These are phyloP conservation scores for Nemania bipapillata DNA, from an alignment of 2,329 filamentous ascomycete genomes.

Conservation along the genomic window DNA sequence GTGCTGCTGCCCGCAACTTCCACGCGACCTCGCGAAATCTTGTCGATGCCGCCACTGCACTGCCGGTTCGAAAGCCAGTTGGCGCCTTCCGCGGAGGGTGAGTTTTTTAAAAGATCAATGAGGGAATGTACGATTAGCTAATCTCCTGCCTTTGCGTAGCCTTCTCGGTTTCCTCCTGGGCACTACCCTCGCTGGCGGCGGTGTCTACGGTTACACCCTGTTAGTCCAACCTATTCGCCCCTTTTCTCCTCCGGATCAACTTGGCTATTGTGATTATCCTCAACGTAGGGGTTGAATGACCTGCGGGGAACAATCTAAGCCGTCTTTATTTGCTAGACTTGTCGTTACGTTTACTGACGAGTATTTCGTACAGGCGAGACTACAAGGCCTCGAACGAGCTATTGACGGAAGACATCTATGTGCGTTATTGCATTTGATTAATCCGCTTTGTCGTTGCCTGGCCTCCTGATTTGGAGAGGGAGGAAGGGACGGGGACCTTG, in stretches of 20 bases:
- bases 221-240: constrained; percentile 38
- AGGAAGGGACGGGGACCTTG: constrained; percentile 29
- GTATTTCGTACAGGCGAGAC: constrained; percentile 66
- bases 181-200: constrained; percentile 78
- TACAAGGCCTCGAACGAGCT: constrained; percentile 94
- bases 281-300: background rate
- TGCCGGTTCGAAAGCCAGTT: constrained; percentile 68
- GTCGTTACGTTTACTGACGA: constrained; percentile 37
- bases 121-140: background rate
- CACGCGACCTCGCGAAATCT: constrained; percentile 61
- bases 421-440: constrained; percentile 67
- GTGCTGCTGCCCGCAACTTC: constrained; percentile 57
- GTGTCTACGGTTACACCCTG: constrained; percentile 91
- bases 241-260: background rate
- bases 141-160: constrained; percentile 58
- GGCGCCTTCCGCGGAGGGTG: constrained; percentile 72
- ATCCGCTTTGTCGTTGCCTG: constrained; percentile 41
- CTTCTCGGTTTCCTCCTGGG: constrained; percentile 93
- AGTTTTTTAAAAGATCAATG: constrained; percentile 45
- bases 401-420: constrained; percentile 94
- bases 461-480: constrained; percentile 25
- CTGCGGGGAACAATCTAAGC: background rate
- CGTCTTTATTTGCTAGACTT: background rate
- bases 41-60: constrained; percentile 57
- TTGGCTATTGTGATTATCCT: background rate